Percentiles rank a stretch among this genome's conserved stretches.
Evolutionary conservation across 331 rosid genomes (phyloP).

Genomic region (Quercus phellos): DNA sequence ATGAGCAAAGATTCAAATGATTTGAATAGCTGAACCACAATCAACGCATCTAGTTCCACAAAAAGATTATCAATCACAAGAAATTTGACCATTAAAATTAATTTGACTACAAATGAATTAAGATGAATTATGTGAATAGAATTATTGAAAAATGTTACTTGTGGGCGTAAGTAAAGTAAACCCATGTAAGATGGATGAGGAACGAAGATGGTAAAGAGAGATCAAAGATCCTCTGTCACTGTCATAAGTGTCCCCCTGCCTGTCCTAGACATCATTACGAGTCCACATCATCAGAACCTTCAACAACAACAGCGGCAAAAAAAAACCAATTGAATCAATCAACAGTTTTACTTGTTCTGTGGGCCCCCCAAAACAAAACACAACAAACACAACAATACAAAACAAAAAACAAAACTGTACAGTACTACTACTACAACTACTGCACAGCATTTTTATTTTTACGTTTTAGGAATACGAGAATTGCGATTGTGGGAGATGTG

Average conservation of each 20-base stretch:
- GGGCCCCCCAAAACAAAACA: background rate
- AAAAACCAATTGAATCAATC: background rate
- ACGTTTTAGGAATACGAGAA: conserved; percentile 30
- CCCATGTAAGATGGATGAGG: background rate
- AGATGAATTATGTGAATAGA: too few species aligned
- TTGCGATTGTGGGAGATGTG: conserved; percentile 28
- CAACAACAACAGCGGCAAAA: conserved; percentile 10
- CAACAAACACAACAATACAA: conserved; percentile 6
- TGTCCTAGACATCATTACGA: conserved; percentile 42
- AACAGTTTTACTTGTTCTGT: background rate
- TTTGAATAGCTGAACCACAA: too few species aligned
- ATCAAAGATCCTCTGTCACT: conserved; percentile 27
- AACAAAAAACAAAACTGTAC: background rate
- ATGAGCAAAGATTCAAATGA: too few species aligned
- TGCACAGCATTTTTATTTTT: background rate
- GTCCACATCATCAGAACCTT: conserved; percentile 53
- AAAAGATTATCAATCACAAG: too few species aligned
- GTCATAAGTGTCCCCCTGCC: conserved; percentile 43
- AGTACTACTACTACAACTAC: too few species aligned
- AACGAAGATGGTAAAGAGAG: background rate
- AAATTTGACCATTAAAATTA: too few species aligned
- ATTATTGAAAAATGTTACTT: too few species aligned
- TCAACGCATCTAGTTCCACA: too few species aligned
- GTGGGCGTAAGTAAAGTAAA: conserved; percentile 1
- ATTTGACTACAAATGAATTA: too few species aligned